Percentiles rank a stretch among this genome's conserved stretches.
phyloP scores from a whole-genome alignment of 225 moss, liverwort and hornwort genomes.

The Physcomitrium patens region DNA sequence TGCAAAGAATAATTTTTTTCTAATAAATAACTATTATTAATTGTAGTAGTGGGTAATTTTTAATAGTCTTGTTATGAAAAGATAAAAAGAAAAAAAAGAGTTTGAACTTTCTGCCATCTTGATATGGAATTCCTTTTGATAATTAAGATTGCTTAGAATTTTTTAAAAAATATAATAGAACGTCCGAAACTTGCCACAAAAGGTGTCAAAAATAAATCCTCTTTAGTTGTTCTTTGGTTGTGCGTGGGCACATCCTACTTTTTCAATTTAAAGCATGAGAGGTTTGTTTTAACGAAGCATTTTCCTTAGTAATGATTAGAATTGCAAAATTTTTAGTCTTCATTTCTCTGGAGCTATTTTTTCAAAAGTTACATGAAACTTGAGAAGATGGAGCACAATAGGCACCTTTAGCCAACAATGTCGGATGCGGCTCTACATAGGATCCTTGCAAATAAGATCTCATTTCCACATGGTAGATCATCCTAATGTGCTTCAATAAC shows the following conservation, averaged over 20 bases:
- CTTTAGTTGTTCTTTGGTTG: background rate
- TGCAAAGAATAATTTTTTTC: too few relatives aligned
- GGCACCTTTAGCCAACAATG: conserved; percentile 5
- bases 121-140: too few relatives aligned
- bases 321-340: conserved; percentile 4
- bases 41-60: too few relatives aligned
- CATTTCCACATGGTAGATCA: conserved; percentile 22
- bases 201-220: background rate
- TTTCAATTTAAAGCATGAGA: conserved; percentile 6
- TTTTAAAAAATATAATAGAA: too few relatives aligned
- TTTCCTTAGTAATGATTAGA: conserved; percentile 10
- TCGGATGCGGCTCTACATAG: background rate
- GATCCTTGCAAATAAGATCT: conserved; percentile 4
- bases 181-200: background rate
- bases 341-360: conserved; percentile 12
- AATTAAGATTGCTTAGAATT: too few relatives aligned
- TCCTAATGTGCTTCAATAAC: conserved; percentile 23
- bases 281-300: conserved; percentile 8
- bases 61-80: too few relatives aligned
- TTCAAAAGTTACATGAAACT: background rate
- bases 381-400: conserved; percentile 13
- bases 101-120: too few relatives aligned
- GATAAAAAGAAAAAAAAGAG: too few relatives aligned
- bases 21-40: too few relatives aligned
- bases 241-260: conserved; percentile 9